Percentiles rank a stretch among this genome's conserved stretches.
Conservation (phyloP, 805 yeast species). For the Sugiyamaella marilandica region DNA sequence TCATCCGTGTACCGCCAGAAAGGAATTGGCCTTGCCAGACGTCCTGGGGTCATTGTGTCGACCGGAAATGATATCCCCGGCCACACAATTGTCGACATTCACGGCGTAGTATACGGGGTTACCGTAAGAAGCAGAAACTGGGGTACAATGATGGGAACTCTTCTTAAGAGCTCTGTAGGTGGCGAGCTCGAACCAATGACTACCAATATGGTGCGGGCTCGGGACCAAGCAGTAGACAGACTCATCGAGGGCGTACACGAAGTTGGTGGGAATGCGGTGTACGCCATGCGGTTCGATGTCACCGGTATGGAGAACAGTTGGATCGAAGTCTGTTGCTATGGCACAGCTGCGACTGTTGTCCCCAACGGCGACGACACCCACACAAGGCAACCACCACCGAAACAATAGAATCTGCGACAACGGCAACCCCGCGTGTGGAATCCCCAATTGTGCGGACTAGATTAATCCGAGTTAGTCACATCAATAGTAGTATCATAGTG, state of each 20-base stretch:
- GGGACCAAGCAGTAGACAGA: constrained; percentile 22
- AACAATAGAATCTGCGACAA: too few species aligned
- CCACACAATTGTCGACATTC: constrained; percentile 13
- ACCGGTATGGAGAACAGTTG: constrained; percentile 12
- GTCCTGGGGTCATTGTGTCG: constrained; percentile 14
- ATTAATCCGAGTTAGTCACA: neutral
- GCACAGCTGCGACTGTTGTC: constrained; percentile 20
- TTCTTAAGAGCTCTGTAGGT: constrained; percentile 20
- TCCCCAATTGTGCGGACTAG: too few species aligned
- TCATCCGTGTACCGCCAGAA: constrained; percentile 3
- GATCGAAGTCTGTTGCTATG: constrained; percentile 22
- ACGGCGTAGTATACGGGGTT: constrained; percentile 22
- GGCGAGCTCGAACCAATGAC: constrained; percentile 22
- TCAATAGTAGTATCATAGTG: neutral
- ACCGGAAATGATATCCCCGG: constrained; percentile 24
- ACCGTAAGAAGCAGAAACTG: constrained; percentile 20
- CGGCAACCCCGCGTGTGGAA: too few species aligned
- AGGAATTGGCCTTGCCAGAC: constrained; percentile 8
- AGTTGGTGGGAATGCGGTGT: constrained; percentile 22
- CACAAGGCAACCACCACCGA: too few species aligned
- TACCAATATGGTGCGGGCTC: constrained; percentile 17
- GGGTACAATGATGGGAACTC: constrained; percentile 18
- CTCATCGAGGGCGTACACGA: constrained; percentile 18
- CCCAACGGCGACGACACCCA: neutral
- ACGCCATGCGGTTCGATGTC: constrained; percentile 21